These are phyloP conservation scores for Kregervanrija fluxuum DNA, from an alignment of 805 yeast genomes.

Conservation along the genomic window DNA sequence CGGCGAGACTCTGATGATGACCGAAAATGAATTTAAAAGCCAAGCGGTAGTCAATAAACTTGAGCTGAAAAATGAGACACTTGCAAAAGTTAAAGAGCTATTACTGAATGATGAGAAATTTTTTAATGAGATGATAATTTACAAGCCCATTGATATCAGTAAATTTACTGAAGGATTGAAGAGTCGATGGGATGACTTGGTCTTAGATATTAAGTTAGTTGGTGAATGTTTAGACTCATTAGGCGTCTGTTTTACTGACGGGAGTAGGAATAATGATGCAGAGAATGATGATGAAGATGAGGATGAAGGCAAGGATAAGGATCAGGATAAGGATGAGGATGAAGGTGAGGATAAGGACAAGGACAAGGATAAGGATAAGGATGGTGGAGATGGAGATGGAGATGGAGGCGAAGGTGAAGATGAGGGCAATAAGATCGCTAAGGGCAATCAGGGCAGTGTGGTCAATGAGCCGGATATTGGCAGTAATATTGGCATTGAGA, in stretches of 20 bases:
- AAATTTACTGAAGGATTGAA: conserved; percentile 12
- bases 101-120: conserved; percentile 12
- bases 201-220: conserved; percentile 14
- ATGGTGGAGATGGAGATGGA: no score
- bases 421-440: no score
- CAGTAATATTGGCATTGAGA: no score
- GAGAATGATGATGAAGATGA: neutral
- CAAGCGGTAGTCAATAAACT: neutral
- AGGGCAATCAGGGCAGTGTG: no score
- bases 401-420: no score
- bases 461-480: no score
- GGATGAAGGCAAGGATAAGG: no score
- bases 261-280: neutral
- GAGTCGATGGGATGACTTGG: conserved; percentile 10
- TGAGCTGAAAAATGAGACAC: conserved; percentile 8
- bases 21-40: no score
- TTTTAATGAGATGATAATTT: conserved; percentile 14
- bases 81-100: conserved; percentile 13
- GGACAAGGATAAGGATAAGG: no score
- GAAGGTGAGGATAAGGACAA: no score
- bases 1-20: neutral
- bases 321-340: no score
- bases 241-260: conserved; percentile 22
- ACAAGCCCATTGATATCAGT: conserved; percentile 20
- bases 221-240: conserved; percentile 22